Base-by-base conservation (phyloP, 1,284 basidiomycete species). In the Leccinum pachyderme region DNA sequence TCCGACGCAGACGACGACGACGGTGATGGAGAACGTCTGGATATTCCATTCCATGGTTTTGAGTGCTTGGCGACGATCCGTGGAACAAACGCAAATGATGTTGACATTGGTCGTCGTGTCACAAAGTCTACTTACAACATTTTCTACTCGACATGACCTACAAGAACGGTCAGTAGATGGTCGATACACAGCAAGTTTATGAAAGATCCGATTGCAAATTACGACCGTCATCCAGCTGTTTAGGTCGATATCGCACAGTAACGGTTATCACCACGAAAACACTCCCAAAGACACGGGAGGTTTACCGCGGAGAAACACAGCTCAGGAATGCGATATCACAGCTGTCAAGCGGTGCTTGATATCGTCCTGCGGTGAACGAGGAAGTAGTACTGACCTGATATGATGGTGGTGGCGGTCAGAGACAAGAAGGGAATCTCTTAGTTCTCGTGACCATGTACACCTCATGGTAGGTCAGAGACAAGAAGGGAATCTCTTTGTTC, bases 1-100 rank as follows among this genome's bases (percentile, higher is more conserved):
- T 53, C 49, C n/a, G 56, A 48, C 5, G 51, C 47, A 0, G 58
- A 24, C 9, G 22, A 43, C 24, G 41, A 1, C 1, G 37, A 39
- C 5, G 37, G 18, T 8, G 37, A 41, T 2, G 51, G 54, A 0
- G 45, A 46, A 13, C 25, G 44, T 6, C 32, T 56, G 22, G 56
- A 54, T 29, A 68, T 57, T 15, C 59, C 58, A 25, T 53, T 49
- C 54, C 63, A 68, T 53, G 61, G 51, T 52, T 64, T 67, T 33
- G 63, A 51, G 31, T 56, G 45, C 58, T 64, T 65, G 44, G 63
- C 63, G 50, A 73, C 51, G 47, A 68, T 63, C 39, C 75, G 70
- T 28, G 75, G 74, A 53, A 76, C 45, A 47, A 76, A 75, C 15
- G 70, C 57, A 51, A 77, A 69, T n/a, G 73, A 47, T 7, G 55